phyloP scores from a whole-genome alignment of 495 filamentous ascomycete genomes.

The Thermochaetoides thermophila region DNA sequence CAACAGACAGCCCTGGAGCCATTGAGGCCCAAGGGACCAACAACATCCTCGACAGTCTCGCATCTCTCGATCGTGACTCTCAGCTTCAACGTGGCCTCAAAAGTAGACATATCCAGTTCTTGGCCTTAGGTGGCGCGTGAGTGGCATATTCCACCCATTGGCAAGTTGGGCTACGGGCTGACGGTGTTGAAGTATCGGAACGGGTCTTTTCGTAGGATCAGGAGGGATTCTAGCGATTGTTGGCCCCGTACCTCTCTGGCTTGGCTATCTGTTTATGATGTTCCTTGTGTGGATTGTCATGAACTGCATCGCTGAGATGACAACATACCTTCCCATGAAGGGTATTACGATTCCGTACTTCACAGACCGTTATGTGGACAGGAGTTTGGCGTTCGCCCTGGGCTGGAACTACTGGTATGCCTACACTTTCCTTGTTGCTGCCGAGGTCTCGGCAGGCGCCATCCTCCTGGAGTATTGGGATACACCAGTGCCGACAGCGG shows the following conservation, averaged over 20 bases:
- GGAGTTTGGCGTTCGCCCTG: slow-evolving; percentile 62
- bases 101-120: slow-evolving; percentile 55
- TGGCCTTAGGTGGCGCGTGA: slow-evolving; percentile 49
- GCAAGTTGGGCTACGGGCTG: no score
- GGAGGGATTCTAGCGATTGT: slow-evolving; percentile 32
- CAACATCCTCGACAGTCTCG: slow-evolving; percentile 9
- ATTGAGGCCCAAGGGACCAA: slow-evolving; percentile 5
- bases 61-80: slow-evolving; percentile 11
- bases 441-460: slow-evolving; percentile 34
- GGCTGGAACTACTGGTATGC: slow-evolving; percentile 60
- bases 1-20: background rate
- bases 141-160: no score
- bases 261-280: slow-evolving; percentile 38
- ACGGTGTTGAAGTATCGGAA: slow-evolving; percentile 53
- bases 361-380: slow-evolving; percentile 58
- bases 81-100: slow-evolving; percentile 46
- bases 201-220: slow-evolving; percentile 41
- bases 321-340: slow-evolving; percentile 48
- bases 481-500: slow-evolving; percentile 32
- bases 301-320: slow-evolving; percentile 34
- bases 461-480: slow-evolving; percentile 44
- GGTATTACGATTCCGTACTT: slow-evolving; percentile 47
- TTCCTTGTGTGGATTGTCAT: slow-evolving; percentile 29
- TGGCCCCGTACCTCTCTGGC: slow-evolving; percentile 35
- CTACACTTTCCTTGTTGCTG: slow-evolving; percentile 33